Evolutionary conservation across 805 yeast genomes (phyloP), one percentile per base, ranked within the genome.

Genomic region (Schizosaccharomyces osmophilus): DNA sequence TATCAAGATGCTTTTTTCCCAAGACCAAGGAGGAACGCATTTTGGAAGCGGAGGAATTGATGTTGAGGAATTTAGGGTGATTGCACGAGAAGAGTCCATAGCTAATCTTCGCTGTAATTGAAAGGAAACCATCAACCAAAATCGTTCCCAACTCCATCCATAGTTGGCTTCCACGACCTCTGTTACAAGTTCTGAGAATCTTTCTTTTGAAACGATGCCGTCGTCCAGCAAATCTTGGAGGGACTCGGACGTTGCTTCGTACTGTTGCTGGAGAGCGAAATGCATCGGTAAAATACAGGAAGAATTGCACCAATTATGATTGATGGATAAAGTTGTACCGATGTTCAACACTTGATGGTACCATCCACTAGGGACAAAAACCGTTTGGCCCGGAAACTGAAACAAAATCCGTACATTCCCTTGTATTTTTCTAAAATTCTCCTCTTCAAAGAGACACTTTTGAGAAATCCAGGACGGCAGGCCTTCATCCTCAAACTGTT

Each of bases 281-380:
- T 41, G 26, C 60, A 57, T 57, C 6, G 24, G 26, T 32, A 26
- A 9, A n/a, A 57, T 39, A 43, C 60, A 57, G n/a, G 60, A 36
- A 17, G 60, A 17, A 41, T 57, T 57, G 36, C 48, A 36, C 60
- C 60, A 57, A 41, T 57, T 57, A 31, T 57, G 60, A 15, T 57
- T 57, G 43, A 57, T 57, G 22, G 60, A 57, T 15, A 57, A 19
- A 24, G 60, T 57, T 5, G 39, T 36, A 9, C 60, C 48, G 5
- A 41, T 57, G 29, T 57, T 57, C 22, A 29, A 22, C 3, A 57
- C 60, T 22, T 36, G 48, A 41, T 57, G 60, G 26, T 57, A 41
- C 60, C 60, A 57, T 29, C 60, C 60, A 36, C 60, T 57, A 13
- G 60, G 60, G 22, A 57, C 60, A 19, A 57, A 57, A 6, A 57